Evolutionary conservation across 345 rosid genomes (phyloP).

Genomic region (Dipteronia dyeriana): DNA sequence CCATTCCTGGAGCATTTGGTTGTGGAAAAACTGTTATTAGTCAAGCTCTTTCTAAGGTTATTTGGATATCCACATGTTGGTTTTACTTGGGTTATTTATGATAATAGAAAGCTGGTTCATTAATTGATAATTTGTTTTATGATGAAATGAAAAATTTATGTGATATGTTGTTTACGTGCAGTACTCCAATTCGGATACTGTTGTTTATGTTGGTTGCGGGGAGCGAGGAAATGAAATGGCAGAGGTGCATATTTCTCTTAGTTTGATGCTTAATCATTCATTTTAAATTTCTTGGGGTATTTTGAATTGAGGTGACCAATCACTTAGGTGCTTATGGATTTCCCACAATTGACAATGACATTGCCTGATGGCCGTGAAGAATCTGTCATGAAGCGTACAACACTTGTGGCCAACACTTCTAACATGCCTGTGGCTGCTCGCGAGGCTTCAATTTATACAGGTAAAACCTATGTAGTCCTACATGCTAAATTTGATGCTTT

Average conservation of each 20-base stretch:
- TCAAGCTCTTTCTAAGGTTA: slow-evolving; percentile 99
- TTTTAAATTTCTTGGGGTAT: slow-evolving; percentile 11
- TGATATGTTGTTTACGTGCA: slow-evolving; percentile 37
- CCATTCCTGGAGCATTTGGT: slow-evolving; percentile 99
- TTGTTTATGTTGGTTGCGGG: slow-evolving; percentile 98
- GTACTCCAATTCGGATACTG: slow-evolving; percentile 99
- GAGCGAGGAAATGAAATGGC: slow-evolving; percentile 99
- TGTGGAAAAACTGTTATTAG: slow-evolving; percentile 99
- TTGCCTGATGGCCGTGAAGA: slow-evolving; percentile 99
- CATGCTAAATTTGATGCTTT: not conserved
- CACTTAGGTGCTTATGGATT: slow-evolving; percentile 96
- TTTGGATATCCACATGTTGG: slow-evolving; percentile 12
- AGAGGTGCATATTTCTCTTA: slow-evolving; percentile 54
- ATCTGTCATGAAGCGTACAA: slow-evolving; percentile 99
- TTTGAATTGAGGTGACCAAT: slow-evolving; percentile 3
- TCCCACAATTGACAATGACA: slow-evolving; percentile 99
- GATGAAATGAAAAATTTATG: not conserved
- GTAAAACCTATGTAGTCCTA: slow-evolving; percentile 31
- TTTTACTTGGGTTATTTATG: not conserved
- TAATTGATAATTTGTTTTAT: slow-evolving; percentile 16
- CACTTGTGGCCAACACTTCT: slow-evolving; percentile 98
- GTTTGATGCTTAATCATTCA: slow-evolving; percentile 4
- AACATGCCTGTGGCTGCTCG: slow-evolving; percentile 99
- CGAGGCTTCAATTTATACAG: slow-evolving; percentile 99
- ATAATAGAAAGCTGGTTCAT: slow-evolving; percentile 7